Conservation (phyloP, 495 filamentous ascomycete species). For the Penicillium cinerascens region DNA sequence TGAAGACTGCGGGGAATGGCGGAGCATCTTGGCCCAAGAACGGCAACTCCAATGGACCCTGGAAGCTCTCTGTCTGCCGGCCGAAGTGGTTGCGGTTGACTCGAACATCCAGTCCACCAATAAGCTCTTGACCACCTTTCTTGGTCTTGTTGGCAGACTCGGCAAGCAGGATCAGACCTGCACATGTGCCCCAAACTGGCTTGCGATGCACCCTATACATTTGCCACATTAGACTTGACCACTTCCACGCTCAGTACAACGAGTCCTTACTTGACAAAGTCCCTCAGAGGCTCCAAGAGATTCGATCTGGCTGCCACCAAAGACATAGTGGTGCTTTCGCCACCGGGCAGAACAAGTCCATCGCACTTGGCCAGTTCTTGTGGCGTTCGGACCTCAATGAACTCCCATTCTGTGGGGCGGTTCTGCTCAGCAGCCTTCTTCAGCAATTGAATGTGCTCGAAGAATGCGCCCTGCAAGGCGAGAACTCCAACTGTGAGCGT, state of each 20-base stretch:
- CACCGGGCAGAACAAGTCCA: constrained; percentile 86
- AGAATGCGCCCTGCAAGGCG: constrained; percentile 90
- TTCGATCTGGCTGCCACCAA: constrained; percentile 78
- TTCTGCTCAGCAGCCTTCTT: constrained; percentile 53
- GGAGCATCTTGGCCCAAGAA: constrained; percentile 56
- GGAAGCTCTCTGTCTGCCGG: constrained; percentile 89
- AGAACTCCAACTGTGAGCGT: constrained; percentile 74
- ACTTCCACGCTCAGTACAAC: neutral
- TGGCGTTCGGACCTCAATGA: constrained; percentile 76
- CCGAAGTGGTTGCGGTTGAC: constrained; percentile 97
- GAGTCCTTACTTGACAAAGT: constrained; percentile 84
- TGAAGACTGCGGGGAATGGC: constrained; percentile 83
- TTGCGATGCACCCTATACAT: constrained; percentile 51
- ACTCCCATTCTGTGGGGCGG: constrained; percentile 48
- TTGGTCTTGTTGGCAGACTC: constrained; percentile 87
- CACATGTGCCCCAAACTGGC: constrained; percentile 95
- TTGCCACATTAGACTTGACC: constrained; percentile 19
- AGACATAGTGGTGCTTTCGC: constrained; percentile 91
- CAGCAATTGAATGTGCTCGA: constrained; percentile 79
- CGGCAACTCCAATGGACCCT: constrained; percentile 67
- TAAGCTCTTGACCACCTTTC: constrained; percentile 86
- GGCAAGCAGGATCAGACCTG: constrained; percentile 86
- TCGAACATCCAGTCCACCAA: constrained; percentile 86
- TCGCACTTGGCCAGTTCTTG: constrained; percentile 68
- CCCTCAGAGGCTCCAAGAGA: constrained; percentile 76